phyloP scores from a whole-genome alignment of 306 rosid species.

The Malus domestica region ASM211411v1 NC_041796.1:13452501-13453000 shows the following conservation, averaged over 20 bases:
- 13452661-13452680: constrained; percentile 92
- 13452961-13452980: not conserved
- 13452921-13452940: not conserved
- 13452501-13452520: constrained; percentile 90
- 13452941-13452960: not conserved
- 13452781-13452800: constrained; percentile 89
- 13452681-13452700: constrained; percentile 89
- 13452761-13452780: constrained; percentile 82
- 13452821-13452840: not conserved
- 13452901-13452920: not conserved
- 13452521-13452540: constrained; percentile 78
- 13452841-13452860: not conserved
- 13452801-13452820: not conserved
- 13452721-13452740: constrained; percentile 92
- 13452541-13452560: constrained; percentile 10
- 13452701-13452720: constrained; percentile 88
- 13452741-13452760: constrained; percentile 78
- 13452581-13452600: not conserved
- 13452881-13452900: not conserved
- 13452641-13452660: constrained; percentile 65
- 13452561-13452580: not conserved
- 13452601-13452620: not conserved
- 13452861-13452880: not conserved
- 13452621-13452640: constrained; percentile 26
- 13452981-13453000: not conserved